Conservation (phyloP, 352 stramenopile species). For the Phytopythium boreale region DNA sequence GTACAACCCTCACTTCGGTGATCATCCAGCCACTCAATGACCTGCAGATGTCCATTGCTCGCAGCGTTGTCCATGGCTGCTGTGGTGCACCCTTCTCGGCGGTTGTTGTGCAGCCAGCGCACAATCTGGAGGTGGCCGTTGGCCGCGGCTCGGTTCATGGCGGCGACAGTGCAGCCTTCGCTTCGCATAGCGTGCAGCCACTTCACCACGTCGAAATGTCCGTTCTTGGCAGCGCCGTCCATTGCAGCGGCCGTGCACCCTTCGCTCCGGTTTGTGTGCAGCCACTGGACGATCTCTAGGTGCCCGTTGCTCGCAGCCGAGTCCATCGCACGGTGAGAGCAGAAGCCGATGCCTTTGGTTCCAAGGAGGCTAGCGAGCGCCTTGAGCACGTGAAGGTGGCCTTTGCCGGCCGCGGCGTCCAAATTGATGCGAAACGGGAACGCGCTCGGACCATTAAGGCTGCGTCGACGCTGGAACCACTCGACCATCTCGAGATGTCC, state of each 20-base stretch:
- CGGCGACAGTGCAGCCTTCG: neutral
- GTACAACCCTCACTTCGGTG: neutral
- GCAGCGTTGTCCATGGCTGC: constrained; percentile 5
- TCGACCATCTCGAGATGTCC: constrained; percentile 6
- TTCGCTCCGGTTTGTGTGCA: constrained; percentile 6
- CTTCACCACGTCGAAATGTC: neutral
- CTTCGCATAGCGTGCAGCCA: constrained; percentile 6
- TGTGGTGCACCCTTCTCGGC: constrained; percentile 4
- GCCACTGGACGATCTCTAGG: constrained; percentile 8
- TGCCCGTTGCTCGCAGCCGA: constrained; percentile 5
- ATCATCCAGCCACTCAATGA: neutral
- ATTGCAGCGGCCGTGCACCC: constrained; percentile 5
- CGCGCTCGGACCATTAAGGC: neutral
- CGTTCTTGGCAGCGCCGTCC: constrained; percentile 2
- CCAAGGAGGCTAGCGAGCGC: constrained; percentile 12
- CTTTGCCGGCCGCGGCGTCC: constrained; percentile 14
- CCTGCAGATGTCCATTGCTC: neutral
- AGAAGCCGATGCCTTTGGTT: constrained; percentile 13
- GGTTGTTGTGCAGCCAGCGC: neutral
- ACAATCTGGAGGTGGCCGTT: constrained; percentile 4
- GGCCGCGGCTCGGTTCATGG: neutral
- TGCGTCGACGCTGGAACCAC: constrained; percentile 18
- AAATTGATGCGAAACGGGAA: constrained; percentile 9
- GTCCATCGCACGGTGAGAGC: constrained; percentile 15
- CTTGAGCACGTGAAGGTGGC: constrained; percentile 26